Percentiles rank a stretch among this genome's conserved stretches.
Evolutionary conservation across 495 filamentous ascomycete genomes (phyloP).

Genomic region (Aspergillus conjunctus): DNA sequence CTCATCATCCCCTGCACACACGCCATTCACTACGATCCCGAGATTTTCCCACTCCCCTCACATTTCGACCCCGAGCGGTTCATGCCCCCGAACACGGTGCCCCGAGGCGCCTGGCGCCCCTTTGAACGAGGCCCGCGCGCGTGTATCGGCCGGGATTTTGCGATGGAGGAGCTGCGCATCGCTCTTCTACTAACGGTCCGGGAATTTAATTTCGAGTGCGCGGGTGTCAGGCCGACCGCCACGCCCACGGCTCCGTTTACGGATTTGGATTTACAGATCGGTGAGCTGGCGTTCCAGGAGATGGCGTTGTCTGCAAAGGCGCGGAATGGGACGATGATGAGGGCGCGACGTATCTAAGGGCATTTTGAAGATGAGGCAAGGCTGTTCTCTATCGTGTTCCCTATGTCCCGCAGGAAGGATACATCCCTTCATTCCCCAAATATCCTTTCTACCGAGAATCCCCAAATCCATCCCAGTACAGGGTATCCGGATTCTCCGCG

Average conservation of each 20-base stretch:
- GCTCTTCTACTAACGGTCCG: not conserved
- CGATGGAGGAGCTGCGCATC: constrained; percentile 16
- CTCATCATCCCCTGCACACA: constrained; percentile 2
- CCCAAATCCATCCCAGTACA: no score
- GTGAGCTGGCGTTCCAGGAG: not conserved
- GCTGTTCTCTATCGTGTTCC: no score
- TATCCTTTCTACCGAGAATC: no score
- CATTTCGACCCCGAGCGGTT: constrained; percentile 9
- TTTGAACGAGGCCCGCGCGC: constrained; percentile 28
- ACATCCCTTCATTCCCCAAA: no score
- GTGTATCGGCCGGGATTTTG: constrained; percentile 28
- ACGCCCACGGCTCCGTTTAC: not conserved
- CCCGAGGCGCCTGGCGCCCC: constrained; percentile 26
- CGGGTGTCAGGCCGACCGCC: not conserved
- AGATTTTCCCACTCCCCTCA: not conserved
- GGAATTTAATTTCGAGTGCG: not conserved
- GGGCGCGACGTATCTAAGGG: not conserved
- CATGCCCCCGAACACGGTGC: not conserved
- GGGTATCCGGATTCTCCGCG: no score
- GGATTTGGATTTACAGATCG: not conserved
- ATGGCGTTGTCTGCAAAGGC: not conserved
- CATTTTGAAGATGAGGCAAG: no score
- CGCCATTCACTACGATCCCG: constrained; percentile 10
- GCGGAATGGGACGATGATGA: not conserved
- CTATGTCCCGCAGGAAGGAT: no score